These are phyloP conservation scores for Mucor sp. DNA, from an alignment of 371 early-diverging fungal genomes.

Conservation along the genomic window DNA sequence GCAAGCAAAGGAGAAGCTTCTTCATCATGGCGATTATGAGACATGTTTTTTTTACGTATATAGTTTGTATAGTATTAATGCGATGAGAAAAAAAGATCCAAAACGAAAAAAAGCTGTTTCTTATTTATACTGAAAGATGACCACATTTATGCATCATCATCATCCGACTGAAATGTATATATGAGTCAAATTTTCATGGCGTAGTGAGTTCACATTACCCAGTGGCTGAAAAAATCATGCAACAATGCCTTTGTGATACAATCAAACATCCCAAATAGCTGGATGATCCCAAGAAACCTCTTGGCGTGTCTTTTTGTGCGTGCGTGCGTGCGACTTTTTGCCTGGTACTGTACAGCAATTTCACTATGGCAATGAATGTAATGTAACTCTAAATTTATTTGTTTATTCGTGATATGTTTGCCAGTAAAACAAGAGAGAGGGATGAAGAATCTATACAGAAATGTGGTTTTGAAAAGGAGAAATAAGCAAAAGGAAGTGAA, in stretches of 20 bases:
- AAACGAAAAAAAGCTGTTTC: not conserved
- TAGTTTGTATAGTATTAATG: not conserved
- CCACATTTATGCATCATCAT: conserved; percentile 1
- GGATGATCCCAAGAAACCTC: not conserved
- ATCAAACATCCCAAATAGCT: not conserved
- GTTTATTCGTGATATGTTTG: not conserved
- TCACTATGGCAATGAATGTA: not conserved
- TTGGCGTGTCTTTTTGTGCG: not conserved
- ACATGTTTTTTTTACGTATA: not conserved
- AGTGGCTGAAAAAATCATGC: not conserved
- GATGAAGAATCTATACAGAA: conserved; percentile 3
- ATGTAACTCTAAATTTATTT: not conserved
- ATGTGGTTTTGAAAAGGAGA: not conserved
- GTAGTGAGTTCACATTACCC: no score
- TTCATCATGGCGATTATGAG: not conserved
- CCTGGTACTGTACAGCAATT: not conserved
- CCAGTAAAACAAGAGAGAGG: not conserved
- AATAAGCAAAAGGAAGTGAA: not conserved
- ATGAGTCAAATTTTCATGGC: no score
- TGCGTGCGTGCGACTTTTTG: not conserved
- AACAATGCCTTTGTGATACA: not conserved
- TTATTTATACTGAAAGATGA: not conserved
- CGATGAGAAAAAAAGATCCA: not conserved
- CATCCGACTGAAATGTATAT: not conserved
- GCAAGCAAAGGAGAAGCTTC: conserved; percentile 1